phyloP scores from a whole-genome alignment of 768 basidiomycete species.

The Russula brevipes region DNA sequence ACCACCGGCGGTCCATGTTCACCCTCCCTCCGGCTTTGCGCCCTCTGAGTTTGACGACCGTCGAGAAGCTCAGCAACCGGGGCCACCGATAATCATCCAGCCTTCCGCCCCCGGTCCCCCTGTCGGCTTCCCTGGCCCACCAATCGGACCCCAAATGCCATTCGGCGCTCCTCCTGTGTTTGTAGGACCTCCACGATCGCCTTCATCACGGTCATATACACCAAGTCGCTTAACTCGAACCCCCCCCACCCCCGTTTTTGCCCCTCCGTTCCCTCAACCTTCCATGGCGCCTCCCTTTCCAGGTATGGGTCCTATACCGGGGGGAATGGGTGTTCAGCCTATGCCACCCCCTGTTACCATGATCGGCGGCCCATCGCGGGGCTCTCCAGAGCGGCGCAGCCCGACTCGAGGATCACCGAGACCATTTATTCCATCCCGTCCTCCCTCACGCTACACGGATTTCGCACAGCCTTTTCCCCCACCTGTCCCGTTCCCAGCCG shows the following conservation, averaged over 20 bases:
- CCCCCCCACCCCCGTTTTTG: neutral
- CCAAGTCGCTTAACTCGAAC: neutral
- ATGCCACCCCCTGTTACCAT: neutral
- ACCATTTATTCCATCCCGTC: neutral
- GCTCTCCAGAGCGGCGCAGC: constrained; percentile 1
- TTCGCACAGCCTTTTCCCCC: neutral
- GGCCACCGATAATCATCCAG: constrained; percentile 15
- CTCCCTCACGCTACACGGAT: constrained; percentile 6
- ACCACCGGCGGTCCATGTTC: neutral
- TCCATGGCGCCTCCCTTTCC: neutral
- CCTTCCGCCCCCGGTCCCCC: neutral
- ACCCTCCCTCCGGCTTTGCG: neutral
- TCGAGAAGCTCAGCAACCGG: neutral
- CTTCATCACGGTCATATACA: neutral
- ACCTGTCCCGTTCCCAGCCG: neutral
- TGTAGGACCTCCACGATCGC: neutral
- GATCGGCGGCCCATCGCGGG: neutral
- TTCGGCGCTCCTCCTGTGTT: neutral
- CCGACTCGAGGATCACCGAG: constrained; percentile 1
- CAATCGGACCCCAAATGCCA: neutral
- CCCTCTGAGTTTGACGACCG: constrained; percentile 4
- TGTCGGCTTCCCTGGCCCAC: too few relatives aligned
- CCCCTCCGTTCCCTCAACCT: neutral
- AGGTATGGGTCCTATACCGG: neutral
- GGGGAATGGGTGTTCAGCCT: neutral